Evolutionary conservation across 768 basidiomycete species (phyloP).

Genomic region (Phaffia australis): DNA sequence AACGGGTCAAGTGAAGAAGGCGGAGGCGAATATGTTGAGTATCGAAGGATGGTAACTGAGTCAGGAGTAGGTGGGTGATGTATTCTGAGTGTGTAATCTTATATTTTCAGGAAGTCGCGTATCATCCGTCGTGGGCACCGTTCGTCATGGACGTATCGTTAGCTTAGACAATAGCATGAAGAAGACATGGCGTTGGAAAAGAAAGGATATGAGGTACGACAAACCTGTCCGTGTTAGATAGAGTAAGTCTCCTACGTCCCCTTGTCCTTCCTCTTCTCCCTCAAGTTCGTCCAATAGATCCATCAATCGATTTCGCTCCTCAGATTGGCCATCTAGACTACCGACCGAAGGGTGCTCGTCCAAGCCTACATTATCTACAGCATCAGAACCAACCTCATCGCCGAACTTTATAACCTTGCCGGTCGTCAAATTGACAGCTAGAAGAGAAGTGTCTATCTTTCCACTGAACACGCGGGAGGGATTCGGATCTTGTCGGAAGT

Average conservation of each 20-base stretch:
- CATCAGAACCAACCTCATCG: slow-evolving; percentile 10
- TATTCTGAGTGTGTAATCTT: slow-evolving; percentile 85
- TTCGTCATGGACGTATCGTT: too few relatives aligned
- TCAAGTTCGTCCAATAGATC: slow-evolving; percentile 50
- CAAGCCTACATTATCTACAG: slow-evolving; percentile 26
- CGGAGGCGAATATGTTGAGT: slow-evolving; percentile 76
- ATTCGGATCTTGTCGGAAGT: slow-evolving; percentile 51
- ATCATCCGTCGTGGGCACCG: too few relatives aligned
- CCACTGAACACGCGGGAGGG: slow-evolving; percentile 72
- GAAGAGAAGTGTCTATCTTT: slow-evolving; percentile 68
- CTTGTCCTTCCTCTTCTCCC: slow-evolving; percentile 37
- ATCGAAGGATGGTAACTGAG: slow-evolving; percentile 56
- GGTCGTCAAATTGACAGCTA: slow-evolving; percentile 41
- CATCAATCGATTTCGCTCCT: slow-evolving; percentile 33
- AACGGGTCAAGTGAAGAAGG: slow-evolving; percentile 9
- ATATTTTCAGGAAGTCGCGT: not conserved
- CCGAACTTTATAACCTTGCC: slow-evolving; percentile 34
- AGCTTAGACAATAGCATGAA: too few relatives aligned
- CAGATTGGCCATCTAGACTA: slow-evolving; percentile 32
- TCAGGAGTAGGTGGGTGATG: slow-evolving; percentile 45
- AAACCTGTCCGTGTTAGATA: slow-evolving; percentile 59
- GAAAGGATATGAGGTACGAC: slow-evolving; percentile 28
- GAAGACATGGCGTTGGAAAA: not conserved
- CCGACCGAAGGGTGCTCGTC: slow-evolving; percentile 26
- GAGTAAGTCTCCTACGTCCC: slow-evolving; percentile 42